Conservation (phyloP, 208 protist species). For the Leishmania aethiopica region DNA sequence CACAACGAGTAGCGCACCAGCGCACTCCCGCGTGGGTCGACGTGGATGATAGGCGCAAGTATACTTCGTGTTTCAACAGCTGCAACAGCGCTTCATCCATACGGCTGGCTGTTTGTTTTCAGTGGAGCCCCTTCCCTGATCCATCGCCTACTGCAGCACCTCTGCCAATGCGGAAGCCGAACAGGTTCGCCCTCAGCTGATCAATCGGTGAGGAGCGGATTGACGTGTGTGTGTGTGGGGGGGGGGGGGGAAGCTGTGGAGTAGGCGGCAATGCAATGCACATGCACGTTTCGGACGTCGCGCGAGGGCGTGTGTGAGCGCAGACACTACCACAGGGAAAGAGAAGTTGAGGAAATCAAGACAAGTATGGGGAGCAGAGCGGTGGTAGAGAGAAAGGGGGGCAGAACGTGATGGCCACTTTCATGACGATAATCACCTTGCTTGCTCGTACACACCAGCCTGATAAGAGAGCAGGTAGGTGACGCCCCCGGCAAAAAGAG, state of each 20-base stretch:
- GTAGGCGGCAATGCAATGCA: neutral
- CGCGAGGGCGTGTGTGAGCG: neutral
- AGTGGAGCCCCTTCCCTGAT: neutral
- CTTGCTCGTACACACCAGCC: neutral
- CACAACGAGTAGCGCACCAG: neutral
- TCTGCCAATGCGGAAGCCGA: neutral
- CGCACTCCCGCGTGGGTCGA: neutral
- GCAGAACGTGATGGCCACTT: neutral
- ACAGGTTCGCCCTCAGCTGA: neutral
- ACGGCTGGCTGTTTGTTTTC: neutral
- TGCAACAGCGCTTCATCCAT: neutral
- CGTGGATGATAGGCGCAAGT: neutral
- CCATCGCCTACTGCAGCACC: neutral
- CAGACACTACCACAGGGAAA: neutral
- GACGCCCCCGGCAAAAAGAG: neutral
- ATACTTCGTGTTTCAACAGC: neutral
- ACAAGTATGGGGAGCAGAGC: neutral
- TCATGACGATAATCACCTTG: neutral
- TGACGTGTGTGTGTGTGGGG: too few relatives aligned
- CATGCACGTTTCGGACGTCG: neutral
- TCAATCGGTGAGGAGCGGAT: neutral
- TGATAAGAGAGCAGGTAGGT: neutral
- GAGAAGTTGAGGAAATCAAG: neutral
- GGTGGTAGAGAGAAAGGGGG: neutral
- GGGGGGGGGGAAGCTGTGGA: neutral